These are phyloP conservation scores for Plasmodium reichenowi DNA, from an alignment of 169 alveolate species.

Conservation along the genomic window DNA sequence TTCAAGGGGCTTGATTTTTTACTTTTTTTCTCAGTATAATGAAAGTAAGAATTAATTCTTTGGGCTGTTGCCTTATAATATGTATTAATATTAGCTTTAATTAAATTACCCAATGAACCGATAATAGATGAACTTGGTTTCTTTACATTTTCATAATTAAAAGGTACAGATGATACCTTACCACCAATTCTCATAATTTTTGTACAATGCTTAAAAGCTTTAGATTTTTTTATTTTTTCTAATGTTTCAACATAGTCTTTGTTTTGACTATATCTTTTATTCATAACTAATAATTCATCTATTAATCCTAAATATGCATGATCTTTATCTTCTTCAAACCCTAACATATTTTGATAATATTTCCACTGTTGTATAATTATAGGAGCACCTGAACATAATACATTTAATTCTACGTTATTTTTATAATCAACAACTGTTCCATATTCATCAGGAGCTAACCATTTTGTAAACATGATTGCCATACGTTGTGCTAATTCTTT, in stretches of 20 bases:
- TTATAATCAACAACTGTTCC: conserved; percentile 25
- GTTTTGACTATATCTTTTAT: conserved; percentile 44
- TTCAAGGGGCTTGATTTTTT: conserved; percentile 26
- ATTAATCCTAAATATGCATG: conserved; percentile 57
- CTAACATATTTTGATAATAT: conserved; percentile 38
- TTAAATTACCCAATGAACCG: conserved; percentile 71
- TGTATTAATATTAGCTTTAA: conserved; percentile 39
- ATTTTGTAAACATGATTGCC: conserved; percentile 48
- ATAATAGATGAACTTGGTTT: conserved; percentile 56
- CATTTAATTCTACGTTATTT: conserved; percentile 49
- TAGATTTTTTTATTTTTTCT: conserved; percentile 54
- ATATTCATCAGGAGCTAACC: conserved; percentile 58
- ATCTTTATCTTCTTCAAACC: conserved; percentile 48
- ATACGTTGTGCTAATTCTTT: conserved; percentile 62
- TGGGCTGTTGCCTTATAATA: conserved; percentile 38
- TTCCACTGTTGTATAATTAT: conserved; percentile 67
- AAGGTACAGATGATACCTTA: conserved; percentile 49
- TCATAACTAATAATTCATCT: conserved; percentile 55
- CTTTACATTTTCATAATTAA: conserved; percentile 70
- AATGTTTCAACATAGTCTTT: not conserved
- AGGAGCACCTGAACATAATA: conserved; percentile 63
- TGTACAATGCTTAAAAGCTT: conserved; percentile 63
- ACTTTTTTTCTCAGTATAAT: conserved; percentile 31
- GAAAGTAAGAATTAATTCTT: conserved; percentile 52
- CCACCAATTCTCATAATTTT: conserved; percentile 67